A percentile compares a stretch with the other conserved stretches of the same genome.
These are phyloP conservation scores for Suillus weaverae DNA, from an alignment of 768 basidiomycete species.

Conservation along the genomic window DNA sequence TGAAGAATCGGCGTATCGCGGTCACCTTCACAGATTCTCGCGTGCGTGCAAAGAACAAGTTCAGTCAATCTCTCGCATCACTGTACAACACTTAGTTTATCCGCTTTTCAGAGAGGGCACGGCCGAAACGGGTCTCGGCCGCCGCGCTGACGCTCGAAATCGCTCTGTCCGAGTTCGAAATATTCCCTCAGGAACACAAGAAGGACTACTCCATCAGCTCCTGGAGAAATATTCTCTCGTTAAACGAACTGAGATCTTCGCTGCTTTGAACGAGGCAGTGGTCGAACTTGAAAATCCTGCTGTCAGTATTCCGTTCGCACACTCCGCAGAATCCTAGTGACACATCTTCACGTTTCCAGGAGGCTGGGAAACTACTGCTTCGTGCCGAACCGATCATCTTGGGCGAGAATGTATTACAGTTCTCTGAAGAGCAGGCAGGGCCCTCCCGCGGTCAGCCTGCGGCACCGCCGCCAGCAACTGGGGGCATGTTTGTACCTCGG, in stretches of 20 bases:
- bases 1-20: slow-evolving; percentile 87
- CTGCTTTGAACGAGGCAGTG: slow-evolving; percentile 57
- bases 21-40: slow-evolving; percentile 85
- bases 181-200: slow-evolving; percentile 77
- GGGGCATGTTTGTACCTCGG: slow-evolving; percentile 67
- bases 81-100: background rate
- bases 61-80: slow-evolving; percentile 29
- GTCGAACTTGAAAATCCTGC: slow-evolving; percentile 67
- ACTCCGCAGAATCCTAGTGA: background rate
- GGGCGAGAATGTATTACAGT: slow-evolving; percentile 55
- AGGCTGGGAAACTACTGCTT: slow-evolving; percentile 79
- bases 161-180: slow-evolving; percentile 77
- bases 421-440: slow-evolving; percentile 54
- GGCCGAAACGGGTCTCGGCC: slow-evolving; percentile 58
- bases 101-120: slow-evolving; percentile 35
- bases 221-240: slow-evolving; percentile 76
- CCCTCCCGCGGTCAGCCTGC: slow-evolving; percentile 27
- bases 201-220: slow-evolving; percentile 87
- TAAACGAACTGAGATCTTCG: slow-evolving; percentile 75
- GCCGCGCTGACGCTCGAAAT: slow-evolving; percentile 55
- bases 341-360: slow-evolving; percentile 44
- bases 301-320: slow-evolving; percentile 38
- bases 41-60: slow-evolving; percentile 52
- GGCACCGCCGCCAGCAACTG: slow-evolving; percentile 39
- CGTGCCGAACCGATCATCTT: slow-evolving; percentile 71